phyloP scores from a whole-genome alignment of 108 stramenopile genomes.

The Cylindrotheca fusiformis region DNA sequence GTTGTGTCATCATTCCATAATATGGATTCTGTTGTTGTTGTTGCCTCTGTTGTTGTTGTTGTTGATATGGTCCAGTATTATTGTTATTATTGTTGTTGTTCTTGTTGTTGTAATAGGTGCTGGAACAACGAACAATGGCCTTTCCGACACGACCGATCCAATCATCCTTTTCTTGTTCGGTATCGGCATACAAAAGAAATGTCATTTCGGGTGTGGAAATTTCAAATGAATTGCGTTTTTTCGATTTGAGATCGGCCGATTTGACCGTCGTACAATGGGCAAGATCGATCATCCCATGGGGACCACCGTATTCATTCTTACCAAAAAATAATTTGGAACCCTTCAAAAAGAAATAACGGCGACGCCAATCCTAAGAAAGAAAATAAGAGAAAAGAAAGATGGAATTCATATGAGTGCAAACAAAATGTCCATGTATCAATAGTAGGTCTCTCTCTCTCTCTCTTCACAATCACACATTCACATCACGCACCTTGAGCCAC shows the following conservation, averaged over 20 bases:
- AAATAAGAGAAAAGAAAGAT: slow-evolving; percentile 5
- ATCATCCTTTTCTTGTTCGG: slow-evolving; percentile 99
- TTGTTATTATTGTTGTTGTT: slow-evolving; percentile 16
- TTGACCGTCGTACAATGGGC: slow-evolving; percentile 97
- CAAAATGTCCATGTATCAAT: background rate
- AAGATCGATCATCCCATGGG: slow-evolving; percentile 95
- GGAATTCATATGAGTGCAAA: background rate
- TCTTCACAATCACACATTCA: no score
- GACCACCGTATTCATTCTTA: slow-evolving; percentile 73
- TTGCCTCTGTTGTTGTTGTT: slow-evolving; percentile 22
- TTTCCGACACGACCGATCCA: slow-evolving; percentile 99
- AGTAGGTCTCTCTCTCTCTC: no score
- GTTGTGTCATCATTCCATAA: slow-evolving; percentile 11
- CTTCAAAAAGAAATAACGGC: slow-evolving; percentile 97
- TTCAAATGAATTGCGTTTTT: slow-evolving; percentile 95
- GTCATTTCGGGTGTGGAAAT: slow-evolving; percentile 95
- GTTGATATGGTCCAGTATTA: slow-evolving; percentile 11
- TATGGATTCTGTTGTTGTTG: background rate
- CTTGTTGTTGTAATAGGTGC: slow-evolving; percentile 53
- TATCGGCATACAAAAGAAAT: slow-evolving; percentile 96
- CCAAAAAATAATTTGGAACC: slow-evolving; percentile 96
- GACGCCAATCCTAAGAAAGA: slow-evolving; percentile 89
- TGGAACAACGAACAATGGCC: slow-evolving; percentile 95
- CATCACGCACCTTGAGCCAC: slow-evolving; percentile 82
- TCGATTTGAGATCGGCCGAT: slow-evolving; percentile 94